A percentile compares a stretch with the other conserved stretches of the same genome.
phyloP scores from a whole-genome alignment of 2,329 filamentous ascomycete species.

The Cladorrhinum sp. region DNA sequence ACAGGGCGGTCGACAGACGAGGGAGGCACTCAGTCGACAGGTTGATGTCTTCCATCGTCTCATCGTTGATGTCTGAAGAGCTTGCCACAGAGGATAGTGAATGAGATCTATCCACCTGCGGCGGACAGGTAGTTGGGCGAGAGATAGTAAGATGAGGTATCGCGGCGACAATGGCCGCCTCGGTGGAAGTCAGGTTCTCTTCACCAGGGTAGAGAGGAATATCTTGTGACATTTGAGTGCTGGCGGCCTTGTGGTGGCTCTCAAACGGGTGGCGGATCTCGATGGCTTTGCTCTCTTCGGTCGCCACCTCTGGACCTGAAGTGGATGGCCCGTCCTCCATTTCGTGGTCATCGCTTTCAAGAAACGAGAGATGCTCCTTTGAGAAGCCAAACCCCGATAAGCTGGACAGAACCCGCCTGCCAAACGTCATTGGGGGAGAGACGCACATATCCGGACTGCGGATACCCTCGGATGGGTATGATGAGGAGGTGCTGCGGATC shows the following conservation, averaged over 20 bases:
- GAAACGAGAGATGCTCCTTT: constrained; percentile 3
- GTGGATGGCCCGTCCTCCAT: not conserved
- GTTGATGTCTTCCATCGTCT: constrained; percentile 5
- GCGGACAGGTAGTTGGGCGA: constrained; percentile 14
- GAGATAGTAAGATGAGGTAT: not conserved
- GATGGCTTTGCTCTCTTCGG: not conserved
- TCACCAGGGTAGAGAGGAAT: not conserved
- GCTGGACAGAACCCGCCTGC: constrained; percentile 13
- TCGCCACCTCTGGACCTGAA: not conserved
- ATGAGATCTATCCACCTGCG: constrained; percentile 7
- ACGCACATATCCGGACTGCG: constrained; percentile 16
- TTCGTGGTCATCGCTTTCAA: not conserved
- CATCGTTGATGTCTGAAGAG: not conserved
- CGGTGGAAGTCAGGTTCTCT: not conserved
- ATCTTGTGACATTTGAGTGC: not conserved
- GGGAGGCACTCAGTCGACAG: constrained; percentile 21
- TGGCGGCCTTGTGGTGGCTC: not conserved
- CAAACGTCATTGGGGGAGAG: constrained; percentile 22
- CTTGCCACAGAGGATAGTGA: not conserved
- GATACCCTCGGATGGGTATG: constrained; percentile 23
- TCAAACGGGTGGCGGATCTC: not conserved
- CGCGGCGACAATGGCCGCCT: not conserved
- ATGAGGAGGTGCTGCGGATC: constrained; percentile 24
- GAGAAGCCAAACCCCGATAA: constrained; percentile 12
- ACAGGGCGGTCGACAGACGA: constrained; percentile 12